phyloP scores from a whole-genome alignment of 805 yeast species.

The Kregervanrija pseudodelftensis region DNA sequence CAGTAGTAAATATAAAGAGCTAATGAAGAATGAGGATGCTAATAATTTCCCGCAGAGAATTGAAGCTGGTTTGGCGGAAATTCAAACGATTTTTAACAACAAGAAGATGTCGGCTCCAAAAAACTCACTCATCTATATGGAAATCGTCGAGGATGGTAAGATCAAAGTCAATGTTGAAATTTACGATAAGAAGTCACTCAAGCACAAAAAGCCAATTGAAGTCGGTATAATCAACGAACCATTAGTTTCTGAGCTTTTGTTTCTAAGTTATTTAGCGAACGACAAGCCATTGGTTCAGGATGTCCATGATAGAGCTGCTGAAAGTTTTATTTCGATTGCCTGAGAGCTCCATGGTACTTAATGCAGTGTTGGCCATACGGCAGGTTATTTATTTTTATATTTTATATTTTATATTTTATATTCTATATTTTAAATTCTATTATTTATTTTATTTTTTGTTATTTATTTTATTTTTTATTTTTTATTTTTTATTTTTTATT shows the following conservation, averaged over 20 bases:
- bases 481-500: no score
- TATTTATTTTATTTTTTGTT: no score
- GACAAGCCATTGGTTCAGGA: slow-evolving; percentile 51
- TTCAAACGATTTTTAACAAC: slow-evolving; percentile 48
- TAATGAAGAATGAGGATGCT: slow-evolving; percentile 36
- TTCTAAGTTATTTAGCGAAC: slow-evolving; percentile 71
- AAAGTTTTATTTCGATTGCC: slow-evolving; percentile 13
- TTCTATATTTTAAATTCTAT: no score
- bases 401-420: no score
- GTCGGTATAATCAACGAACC: slow-evolving; percentile 63
- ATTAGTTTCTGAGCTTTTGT: slow-evolving; percentile 55
- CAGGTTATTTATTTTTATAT: no score
- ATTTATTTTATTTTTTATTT: no score
- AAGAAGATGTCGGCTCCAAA: slow-evolving; percentile 69
- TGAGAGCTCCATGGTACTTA: neutral
- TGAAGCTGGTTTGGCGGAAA: slow-evolving; percentile 51
- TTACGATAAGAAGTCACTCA: slow-evolving; percentile 1
- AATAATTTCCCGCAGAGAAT: slow-evolving; percentile 16
- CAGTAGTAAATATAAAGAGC: slow-evolving; percentile 48
- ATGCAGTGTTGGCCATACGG: no score
- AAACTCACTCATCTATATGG: slow-evolving; percentile 59
- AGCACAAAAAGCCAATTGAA: slow-evolving; percentile 13
- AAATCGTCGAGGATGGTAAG: slow-evolving; percentile 41
- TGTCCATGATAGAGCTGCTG: slow-evolving; percentile 18
- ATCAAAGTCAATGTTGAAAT: slow-evolving; percentile 29